Evolutionary conservation across 345 rosid genomes (phyloP), one percentile per base, ranked within the genome.

Genomic region (Eucalyptus decipiens): DNA sequence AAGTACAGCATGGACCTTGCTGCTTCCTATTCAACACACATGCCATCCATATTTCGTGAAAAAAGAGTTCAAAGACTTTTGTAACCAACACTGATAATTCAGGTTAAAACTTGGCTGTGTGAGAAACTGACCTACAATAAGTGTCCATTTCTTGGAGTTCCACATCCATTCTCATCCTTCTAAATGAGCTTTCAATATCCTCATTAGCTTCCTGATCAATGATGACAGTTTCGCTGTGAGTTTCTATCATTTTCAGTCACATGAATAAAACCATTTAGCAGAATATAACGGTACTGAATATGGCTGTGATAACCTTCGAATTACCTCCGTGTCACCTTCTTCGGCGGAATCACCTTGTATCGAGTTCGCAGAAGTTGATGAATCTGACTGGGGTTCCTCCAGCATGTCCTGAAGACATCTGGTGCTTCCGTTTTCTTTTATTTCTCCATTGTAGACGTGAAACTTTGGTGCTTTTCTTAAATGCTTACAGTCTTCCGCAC

Each of bases 381-480:
- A 91, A 87, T 97, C 96, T 67, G 94, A 92, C 43, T 93, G 94
- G 85, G 93, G 91, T 87, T 95, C 98, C 91, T 93, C 90, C 91
- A 96, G 91, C 90, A 94, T 90, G 69, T 96, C 97, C 88, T 93
- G 91, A 81, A 96, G 93, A 91, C 92, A 72, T 88, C 89, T 94
- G 90, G 58, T 88, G 87, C 92, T 94, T 89, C 88, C 48, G 69
- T 88, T 92, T 28, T 34, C 91, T 48, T 91, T 91, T 54, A 50
- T 76, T 89, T 89, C 89, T 89, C 42, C 88, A n/a, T 67, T 56
- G 21, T n/a, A 45, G 56, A 88, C 81, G 50, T 65, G 86, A 87
- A 87, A 40, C 72, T 92, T 90, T 58, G 88, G 86, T n/a, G 17
- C 52, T 23, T 67, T 30, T 26, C 51, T 5, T 21, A 62, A 23